Conservation (phyloP, 2,329 filamentous ascomycete species). For the Sarocladium brachiariae region DNA sequence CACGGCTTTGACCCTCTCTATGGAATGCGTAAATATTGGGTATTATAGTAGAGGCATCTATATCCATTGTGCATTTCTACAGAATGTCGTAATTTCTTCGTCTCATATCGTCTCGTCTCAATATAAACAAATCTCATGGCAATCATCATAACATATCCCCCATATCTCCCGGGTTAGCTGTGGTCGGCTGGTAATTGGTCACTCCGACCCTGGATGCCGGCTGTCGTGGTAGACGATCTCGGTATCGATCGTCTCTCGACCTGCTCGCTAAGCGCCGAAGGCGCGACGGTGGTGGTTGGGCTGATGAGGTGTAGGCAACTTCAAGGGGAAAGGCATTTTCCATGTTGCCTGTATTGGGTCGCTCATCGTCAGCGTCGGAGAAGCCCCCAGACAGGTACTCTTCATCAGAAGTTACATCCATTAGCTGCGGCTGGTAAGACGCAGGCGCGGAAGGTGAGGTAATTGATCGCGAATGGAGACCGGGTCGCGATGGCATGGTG, state of each 20-base stretch:
- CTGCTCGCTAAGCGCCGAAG: slow-evolving; percentile 23
- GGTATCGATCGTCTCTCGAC: slow-evolving; percentile 26
- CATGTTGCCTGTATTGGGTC: slow-evolving; percentile 31
- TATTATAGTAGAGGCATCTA: background rate
- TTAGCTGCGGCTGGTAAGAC: slow-evolving; percentile 47
- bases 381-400: slow-evolving; percentile 67
- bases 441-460: slow-evolving; percentile 67
- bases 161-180: slow-evolving; percentile 1
- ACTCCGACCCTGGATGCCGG: slow-evolving; percentile 33
- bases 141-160: slow-evolving; percentile 28
- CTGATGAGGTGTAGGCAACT: slow-evolving; percentile 53
- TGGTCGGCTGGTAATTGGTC: slow-evolving; percentile 14
- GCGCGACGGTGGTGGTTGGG: slow-evolving; percentile 47
- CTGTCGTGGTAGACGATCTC: slow-evolving; percentile 29
- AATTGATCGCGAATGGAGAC: slow-evolving; percentile 72
- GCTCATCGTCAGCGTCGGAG: slow-evolving; percentile 67
- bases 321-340: slow-evolving; percentile 50
- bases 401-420: slow-evolving; percentile 67
- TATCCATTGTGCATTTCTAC: background rate
- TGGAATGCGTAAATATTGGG: background rate
- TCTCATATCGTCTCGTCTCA: slow-evolving; percentile 10
- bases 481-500: slow-evolving; percentile 45
- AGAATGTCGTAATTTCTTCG: slow-evolving; percentile 12
- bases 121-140: background rate
- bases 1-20: background rate